Evolutionary conservation across 176 grass and related monocot species (phyloP).

Genomic region (Oropetium thomaeum): DNA sequence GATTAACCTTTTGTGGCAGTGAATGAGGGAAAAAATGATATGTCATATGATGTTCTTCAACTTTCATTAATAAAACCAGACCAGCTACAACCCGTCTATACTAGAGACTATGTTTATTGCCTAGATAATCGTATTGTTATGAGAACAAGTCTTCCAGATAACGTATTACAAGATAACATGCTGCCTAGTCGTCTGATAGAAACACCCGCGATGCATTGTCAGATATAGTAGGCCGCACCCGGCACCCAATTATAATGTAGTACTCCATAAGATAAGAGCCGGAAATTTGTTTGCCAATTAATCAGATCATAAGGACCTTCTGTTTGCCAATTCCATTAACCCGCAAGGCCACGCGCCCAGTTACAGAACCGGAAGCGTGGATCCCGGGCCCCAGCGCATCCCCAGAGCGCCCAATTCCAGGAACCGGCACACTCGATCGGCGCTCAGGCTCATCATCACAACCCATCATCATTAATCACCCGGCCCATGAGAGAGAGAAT

Average conservation of each 20-base stretch:
- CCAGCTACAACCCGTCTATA: background rate
- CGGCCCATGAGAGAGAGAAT: background rate
- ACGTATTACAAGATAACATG: too few relatives aligned
- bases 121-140: background rate
- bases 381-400: background rate
- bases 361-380: background rate
- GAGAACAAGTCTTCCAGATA: background rate
- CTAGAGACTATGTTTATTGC: background rate
- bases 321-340: background rate
- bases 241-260: too few relatives aligned
- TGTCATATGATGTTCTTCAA: background rate
- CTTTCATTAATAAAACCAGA: background rate
- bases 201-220: background rate
- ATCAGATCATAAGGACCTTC: background rate
- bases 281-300: background rate
- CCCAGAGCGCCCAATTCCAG: background rate
- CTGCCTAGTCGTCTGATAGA: background rate
- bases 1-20: background rate
- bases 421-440: background rate
- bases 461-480: background rate
- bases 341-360: background rate
- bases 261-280: background rate
- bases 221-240: background rate
- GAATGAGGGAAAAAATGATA: background rate
- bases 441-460: background rate